Conservation (phyloP, 2,329 filamentous ascomycete species). For the Aspergillus sp. region DNA sequence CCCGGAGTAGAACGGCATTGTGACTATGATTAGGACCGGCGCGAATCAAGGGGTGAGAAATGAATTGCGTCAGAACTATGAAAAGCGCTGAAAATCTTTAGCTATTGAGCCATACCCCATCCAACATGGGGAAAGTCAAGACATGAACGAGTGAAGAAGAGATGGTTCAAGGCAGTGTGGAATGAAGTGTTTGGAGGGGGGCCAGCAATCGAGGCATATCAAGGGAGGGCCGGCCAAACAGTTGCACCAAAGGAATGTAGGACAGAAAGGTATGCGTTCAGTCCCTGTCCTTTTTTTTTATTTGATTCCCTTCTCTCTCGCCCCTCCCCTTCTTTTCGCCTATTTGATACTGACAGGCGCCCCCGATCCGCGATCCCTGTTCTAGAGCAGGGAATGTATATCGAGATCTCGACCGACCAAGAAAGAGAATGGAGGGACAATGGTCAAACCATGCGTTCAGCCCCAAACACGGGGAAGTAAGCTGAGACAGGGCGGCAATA, state of each 20-base stretch:
- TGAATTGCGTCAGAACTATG: background rate
- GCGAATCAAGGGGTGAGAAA: conserved; percentile 9
- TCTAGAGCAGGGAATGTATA: background rate
- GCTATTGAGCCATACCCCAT: conserved; percentile 11
- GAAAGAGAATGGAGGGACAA: background rate
- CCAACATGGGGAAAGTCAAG: background rate
- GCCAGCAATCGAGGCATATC: conserved; percentile 17
- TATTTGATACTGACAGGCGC: background rate
- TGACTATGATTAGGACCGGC: conserved; percentile 20
- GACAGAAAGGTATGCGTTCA: conserved; percentile 15
- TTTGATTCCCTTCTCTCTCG: conserved; percentile 5
- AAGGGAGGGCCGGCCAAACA: conserved; percentile 13
- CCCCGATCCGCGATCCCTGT: background rate
- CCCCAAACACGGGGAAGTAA: background rate
- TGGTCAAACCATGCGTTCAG: background rate
- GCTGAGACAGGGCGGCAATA: background rate
- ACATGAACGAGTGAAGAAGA: conserved; percentile 13
- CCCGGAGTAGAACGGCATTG: conserved; percentile 29
- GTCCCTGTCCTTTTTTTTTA: background rate
- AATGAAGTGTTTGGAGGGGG: conserved; percentile 3
- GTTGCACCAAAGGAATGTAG: conserved; percentile 17
- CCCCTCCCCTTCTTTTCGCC: conserved; percentile 1
- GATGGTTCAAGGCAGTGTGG: conserved; percentile 1
- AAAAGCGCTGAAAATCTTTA: background rate
- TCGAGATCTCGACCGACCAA: background rate